Base-by-base conservation (phyloP, 2,329 filamentous ascomycete genomes). In the Diplodia seriata region DNA sequence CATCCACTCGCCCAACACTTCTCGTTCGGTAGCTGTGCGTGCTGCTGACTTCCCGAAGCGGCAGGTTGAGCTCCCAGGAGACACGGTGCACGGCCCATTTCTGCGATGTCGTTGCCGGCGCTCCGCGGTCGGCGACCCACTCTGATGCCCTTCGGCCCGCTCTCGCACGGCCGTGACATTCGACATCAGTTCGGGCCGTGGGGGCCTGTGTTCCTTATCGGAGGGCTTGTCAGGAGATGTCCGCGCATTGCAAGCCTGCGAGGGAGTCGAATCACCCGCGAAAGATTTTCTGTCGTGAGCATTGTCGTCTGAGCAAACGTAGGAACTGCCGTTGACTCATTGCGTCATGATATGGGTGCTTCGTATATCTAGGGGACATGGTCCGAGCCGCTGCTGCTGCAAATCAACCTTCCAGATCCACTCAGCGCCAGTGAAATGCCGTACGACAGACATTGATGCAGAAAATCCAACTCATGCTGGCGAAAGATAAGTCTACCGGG, bases 51-150 rank as follows among this genome's bases (percentile, higher is more conserved):
- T 40, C 38, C 50, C 15, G 14, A 18, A 56, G 31, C 9, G 26
- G 54, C 18, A 38, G n/a, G 54, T 56, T 9, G 31, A 36, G 31
- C 31, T 38, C 29, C 31, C 18, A 14, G 54, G 54, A 23, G 29
- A 33, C 49, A 5, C 36, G 1, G n/a, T 6, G 51, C 51, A 31
- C 51, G 51, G 51, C 12, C 51, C 49, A 33, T 3, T 8, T 12
- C 7, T 38, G 51, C 26, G 14, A 56, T n/a, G 54, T 56, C n/a
- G 54, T 23, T 36, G 54, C 54, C 54, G 54, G 29, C 18, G 23
- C 54, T 56, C 54, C 54, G 54, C 33, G 54, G 54, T 56, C 54
- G 54, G 54, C 54, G 54, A 18, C 54, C 54, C 54, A 56, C 54
- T 5, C 18, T 38, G 40, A 43, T 54, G 51, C 14, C 7, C 51